Evolutionary conservation across 495 filamentous ascomycete species (phyloP), one percentile per base, ranked within the genome.

Genomic region (Penicillium flavigenum): DNA sequence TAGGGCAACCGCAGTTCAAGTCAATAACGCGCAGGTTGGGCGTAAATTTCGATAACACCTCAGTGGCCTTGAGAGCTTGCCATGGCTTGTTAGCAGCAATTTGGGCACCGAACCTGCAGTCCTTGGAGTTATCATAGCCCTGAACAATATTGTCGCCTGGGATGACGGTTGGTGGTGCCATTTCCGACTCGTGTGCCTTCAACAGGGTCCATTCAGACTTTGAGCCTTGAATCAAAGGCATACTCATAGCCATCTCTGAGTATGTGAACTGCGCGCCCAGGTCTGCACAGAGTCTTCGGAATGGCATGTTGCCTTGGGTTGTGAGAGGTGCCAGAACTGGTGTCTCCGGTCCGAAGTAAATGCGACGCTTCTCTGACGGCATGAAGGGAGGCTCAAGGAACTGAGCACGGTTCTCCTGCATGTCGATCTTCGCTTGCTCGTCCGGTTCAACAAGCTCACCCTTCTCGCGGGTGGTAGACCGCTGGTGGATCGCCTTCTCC

Each of bases 281-380:
- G 50, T 88, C 86, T 0, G 87, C 85, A 64, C 94, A 98, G n/a
- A 98, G 83, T 50, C 95, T 83, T 44, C 94, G 88, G 77, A 96
- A 98, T 1, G 94, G 95, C 27, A 98, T 76, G 63, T 98, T 98
- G n/a, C 94, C 94, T 72, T 97, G 94, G 3, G 94, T 98, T 0
- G 94, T 90, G 47, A 90, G 71, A 42, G 94, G 94, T 3, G 95
- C 94, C 17, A 98, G 80, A 24, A 92, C 82, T 0, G 95, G 92
- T 4, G 94, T 98, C 63, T 98, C 92, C 6, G 86, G 85, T 9
- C 92, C 91, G 67, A 96, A 96, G 70, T 98, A 97, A 50, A 98
- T 75, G 57, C 85, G 87, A 50, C 92, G 80, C 77, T 98, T 98
- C 73, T 98, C 94, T 0, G 92, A 96, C 0, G 93, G 86, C 61